Conservation (phyloP, 208 protist species). For the Entamoeba histolytica region DNA sequence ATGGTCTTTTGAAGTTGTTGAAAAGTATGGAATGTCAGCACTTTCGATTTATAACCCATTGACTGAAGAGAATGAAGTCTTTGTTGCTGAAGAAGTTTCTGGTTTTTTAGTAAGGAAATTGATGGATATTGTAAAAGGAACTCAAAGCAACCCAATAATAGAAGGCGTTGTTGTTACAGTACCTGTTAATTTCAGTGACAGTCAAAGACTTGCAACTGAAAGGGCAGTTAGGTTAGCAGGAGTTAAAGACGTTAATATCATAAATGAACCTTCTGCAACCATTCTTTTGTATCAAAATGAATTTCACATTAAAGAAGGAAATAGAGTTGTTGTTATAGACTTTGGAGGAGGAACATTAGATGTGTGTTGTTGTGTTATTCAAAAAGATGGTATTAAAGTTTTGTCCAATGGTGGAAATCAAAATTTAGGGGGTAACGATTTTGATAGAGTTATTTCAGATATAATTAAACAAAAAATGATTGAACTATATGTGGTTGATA, state of each 20-base stretch:
- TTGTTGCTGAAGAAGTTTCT: constrained; percentile 81
- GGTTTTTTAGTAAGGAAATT: constrained; percentile 80
- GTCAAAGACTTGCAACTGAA: constrained; percentile 91
- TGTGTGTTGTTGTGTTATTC: neutral
- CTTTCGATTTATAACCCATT: too few species aligned
- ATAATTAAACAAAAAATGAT: neutral
- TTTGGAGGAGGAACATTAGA: neutral
- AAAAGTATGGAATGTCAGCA: too few species aligned
- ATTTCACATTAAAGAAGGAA: too few species aligned
- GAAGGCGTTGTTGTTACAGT: constrained; percentile 79
- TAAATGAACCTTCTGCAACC: constrained; percentile 79
- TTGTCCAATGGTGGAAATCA: neutral
- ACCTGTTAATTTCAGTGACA: constrained; percentile 95
- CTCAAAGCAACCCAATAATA: constrained; percentile 57
- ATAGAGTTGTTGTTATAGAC: neutral
- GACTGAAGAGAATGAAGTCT: neutral
- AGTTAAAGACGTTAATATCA: constrained; percentile 78
- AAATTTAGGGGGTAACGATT: neutral
- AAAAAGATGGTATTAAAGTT: neutral
- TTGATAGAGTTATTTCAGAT: neutral
- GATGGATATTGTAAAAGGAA: constrained; percentile 77
- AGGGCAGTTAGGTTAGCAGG: constrained; percentile 84
- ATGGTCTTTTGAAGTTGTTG: too few species aligned
- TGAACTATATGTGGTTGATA: neutral
- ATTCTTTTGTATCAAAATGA: too few species aligned